A percentile compares a stretch with the other conserved stretches of the same genome.
Conservation (phyloP, 345 rosid species). For the Eucalyptus marginata region DNA sequence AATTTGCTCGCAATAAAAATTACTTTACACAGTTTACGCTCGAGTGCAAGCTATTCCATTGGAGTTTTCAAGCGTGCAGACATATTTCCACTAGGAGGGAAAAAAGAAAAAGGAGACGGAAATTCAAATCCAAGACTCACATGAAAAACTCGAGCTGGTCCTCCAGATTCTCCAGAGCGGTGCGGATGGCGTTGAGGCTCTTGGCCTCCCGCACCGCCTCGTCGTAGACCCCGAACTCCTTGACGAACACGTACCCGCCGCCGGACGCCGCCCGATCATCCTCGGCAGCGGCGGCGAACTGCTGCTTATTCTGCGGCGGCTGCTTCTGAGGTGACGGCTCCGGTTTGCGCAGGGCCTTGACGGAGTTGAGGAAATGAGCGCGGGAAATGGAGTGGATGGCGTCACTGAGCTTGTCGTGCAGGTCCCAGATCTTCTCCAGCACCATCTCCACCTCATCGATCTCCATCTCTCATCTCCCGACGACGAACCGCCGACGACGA, state of each 20-base stretch:
- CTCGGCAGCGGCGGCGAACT: slow-evolving; percentile 1
- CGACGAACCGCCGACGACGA: neutral
- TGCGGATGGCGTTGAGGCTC: slow-evolving; percentile 75
- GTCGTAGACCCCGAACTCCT: slow-evolving; percentile 44
- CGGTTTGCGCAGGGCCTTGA: slow-evolving; percentile 21
- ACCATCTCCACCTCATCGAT: slow-evolving; percentile 74
- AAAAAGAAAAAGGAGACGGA: neutral
- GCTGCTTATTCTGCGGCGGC: neutral
- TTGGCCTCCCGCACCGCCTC: slow-evolving; percentile 79
- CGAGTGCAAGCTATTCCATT: neutral
- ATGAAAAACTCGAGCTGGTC: slow-evolving; percentile 94
- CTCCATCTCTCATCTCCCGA: slow-evolving; percentile 80
- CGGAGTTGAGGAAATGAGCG: slow-evolving; percentile 64
- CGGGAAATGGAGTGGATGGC: slow-evolving; percentile 84
- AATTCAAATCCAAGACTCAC: slow-evolving; percentile 11
- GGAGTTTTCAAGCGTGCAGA: neutral
- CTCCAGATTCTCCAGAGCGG: slow-evolving; percentile 92
- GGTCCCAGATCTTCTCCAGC: slow-evolving; percentile 92
- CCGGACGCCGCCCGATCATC: slow-evolving; percentile 9
- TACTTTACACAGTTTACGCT: neutral
- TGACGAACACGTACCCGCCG: slow-evolving; percentile 80
- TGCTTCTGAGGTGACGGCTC: neutral
- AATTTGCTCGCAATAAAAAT: neutral
- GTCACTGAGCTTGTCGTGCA: slow-evolving; percentile 95
- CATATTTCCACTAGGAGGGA: neutral